Base-by-base conservation (phyloP, 2,329 filamentous ascomycete genomes). In the Phyllosticta capitalensis region DNA sequence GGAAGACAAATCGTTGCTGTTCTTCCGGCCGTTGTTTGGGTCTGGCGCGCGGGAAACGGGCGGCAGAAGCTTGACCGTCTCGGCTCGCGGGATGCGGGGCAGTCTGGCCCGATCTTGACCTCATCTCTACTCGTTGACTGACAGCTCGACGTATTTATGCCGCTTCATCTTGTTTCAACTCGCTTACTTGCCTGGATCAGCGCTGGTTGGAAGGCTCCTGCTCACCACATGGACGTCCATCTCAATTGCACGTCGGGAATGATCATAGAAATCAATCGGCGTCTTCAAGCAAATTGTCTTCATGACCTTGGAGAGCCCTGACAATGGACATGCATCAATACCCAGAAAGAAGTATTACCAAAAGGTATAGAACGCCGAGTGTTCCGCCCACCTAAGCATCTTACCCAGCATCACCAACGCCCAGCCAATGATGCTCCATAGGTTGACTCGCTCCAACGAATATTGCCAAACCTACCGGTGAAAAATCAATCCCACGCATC, bases 401-500 rank as follows among this genome's bases (percentile, higher is more conserved):
- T n/a, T 45, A n/a, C 38, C 38, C 38, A 45, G 12, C 17, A n/a
- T 45, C 38, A 6, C 38, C 38, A 45, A 45, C 38, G 38, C 38
- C 38, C 38, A 5, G 38, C 38, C 38, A 45, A 45, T n/a, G 38
- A 45, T n/a, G 17, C n/a, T n/a, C 30, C 30, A 38, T 14, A 45
- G n/a, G 4, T 17, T n/a, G 38, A 45, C 7, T 26, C 38, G n/a
- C 17, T 45, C 38, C 38, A 45, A 45, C 14, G n/a, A 45, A 17
- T n/a, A n/a, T n/a, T n/a, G 38, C 4, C 14, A 19, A n/a, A 10
- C 50, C 20, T 24, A 5, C 12, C 5, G 9, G 12, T 22, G 20
- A 22, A 21, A 14, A 5, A 14, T 55, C 26, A 61, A 4, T 61
- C 59, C 59, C 59, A 61, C 26, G 59, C 59, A 52, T 61, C 59